Evolutionary conservation across 129 eudicot species (phyloP).

Genomic region (Lactuca sativa): DNA sequence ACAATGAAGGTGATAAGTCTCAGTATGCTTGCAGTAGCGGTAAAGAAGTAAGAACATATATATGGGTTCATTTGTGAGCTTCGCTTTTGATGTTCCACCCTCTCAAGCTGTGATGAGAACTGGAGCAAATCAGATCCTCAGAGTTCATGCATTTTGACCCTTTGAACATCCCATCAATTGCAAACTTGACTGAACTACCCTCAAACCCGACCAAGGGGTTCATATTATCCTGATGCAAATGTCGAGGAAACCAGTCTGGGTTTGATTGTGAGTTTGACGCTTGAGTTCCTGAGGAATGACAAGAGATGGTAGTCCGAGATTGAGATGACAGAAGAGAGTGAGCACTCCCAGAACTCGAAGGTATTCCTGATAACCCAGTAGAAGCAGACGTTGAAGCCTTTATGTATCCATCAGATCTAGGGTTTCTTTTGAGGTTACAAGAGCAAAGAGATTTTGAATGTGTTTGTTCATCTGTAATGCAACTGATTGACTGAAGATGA

Average conservation of each 20-base stretch:
- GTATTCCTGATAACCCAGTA: too few species aligned
- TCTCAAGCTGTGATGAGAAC: constrained; percentile 46
- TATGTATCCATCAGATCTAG: constrained; percentile 7
- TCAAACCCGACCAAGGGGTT: constrained; percentile 6
- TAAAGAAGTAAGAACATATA: too few species aligned
- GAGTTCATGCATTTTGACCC: constrained; percentile 26
- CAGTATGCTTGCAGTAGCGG: too few species aligned
- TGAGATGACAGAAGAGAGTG: constrained; percentile 69
- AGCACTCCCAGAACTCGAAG: constrained; percentile 44
- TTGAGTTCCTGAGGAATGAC: constrained; percentile 19
- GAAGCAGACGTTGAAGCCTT: constrained; percentile 6
- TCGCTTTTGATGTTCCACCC: constrained; percentile 50
- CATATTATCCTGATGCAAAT: neutral
- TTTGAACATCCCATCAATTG: neutral
- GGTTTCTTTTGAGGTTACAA: neutral
- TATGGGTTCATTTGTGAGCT: neutral
- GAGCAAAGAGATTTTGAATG: constrained; percentile 27
- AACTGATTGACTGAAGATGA: constrained; percentile 28
- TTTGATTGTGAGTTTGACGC: constrained; percentile 19
- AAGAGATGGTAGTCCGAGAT: constrained; percentile 28
- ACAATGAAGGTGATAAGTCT: too few species aligned
- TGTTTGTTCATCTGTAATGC: constrained; percentile 15
- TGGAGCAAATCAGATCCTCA: constrained; percentile 41
- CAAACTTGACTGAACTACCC: neutral
- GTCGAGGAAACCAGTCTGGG: too few species aligned